Evolutionary conservation across 331 rosid species (phyloP), one percentile per base, ranked within the genome.

Genomic region (Acacia concinna): DNA sequence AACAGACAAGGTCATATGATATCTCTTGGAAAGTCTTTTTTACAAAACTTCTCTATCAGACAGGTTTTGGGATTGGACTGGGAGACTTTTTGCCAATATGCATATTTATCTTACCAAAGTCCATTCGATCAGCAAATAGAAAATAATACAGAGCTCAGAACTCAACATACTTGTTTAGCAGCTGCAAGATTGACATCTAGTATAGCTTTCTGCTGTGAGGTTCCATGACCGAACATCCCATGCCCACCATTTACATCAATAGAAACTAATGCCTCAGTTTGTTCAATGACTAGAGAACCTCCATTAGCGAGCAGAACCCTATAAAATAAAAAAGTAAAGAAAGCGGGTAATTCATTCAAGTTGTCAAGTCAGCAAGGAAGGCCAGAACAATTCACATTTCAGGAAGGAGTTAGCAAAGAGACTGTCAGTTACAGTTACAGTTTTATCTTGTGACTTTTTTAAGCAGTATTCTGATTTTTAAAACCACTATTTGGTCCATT

Each of bases 231-330:
- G 71, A 96, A 82, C 94, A 96, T 87, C 86, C 93, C 97, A 85
- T 90, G 98, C 78, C 99, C 99, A 46, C 98, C 98, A 84, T 96
- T 96, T 68, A 96, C 99, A 78, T 96, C 99, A 47, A 96, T 88
- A 47, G 99, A 96, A 76, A 96, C 99, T 81, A 96, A 82, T 76
- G 99, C 99, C 85, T 93, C 99, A 51, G 99, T 96, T 93, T 96
- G 99, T 81, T 96, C 99, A 70, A 96, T 96, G 79, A 93, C 87
- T 71, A 96, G 84, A 68, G 98, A 96, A 78, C 99, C 99, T 79
- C 98, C 98, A 78, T 96, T 91, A 64, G 86, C 87, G 81, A 96
- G 92, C 65, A 88, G 93, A 90, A 96, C 98, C 90, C 99, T 96
- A 85, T 27, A 84, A 84, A 68, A 62, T 52, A 44, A 77, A 75